Evolutionary conservation across 164 flowering plant genomes (phyloP).

Genomic region (Magnolia sinica): DNA sequence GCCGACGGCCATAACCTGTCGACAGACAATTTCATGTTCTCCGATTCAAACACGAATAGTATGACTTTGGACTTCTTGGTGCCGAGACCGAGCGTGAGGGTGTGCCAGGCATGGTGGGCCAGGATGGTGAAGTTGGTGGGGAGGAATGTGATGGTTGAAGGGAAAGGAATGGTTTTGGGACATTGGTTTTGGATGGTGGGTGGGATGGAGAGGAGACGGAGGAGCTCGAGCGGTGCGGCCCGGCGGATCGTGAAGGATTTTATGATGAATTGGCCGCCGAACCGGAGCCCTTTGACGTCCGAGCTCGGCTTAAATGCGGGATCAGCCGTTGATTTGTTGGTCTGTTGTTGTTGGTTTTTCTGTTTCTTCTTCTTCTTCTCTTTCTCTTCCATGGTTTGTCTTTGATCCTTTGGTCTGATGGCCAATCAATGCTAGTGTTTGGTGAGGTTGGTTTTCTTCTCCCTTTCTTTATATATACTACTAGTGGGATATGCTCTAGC

Average conservation of each 20-base stretch:
- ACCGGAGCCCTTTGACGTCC: constrained; percentile 75
- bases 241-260: constrained; percentile 86
- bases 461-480: background rate
- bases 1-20: constrained; percentile 80
- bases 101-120: constrained; percentile 97
- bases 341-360: constrained; percentile 32
- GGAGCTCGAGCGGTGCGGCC: constrained; percentile 59
- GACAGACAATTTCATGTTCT: constrained; percentile 38
- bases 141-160: constrained; percentile 65
- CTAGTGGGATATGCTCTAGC: background rate
- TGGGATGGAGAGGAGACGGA: constrained; percentile 56
- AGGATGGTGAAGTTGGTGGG: constrained; percentile 96
- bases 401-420: constrained; percentile 8
- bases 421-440: constrained; percentile 13
- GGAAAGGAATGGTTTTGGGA: constrained; percentile 33
- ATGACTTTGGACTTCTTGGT: constrained; percentile 88
- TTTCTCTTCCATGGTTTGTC: constrained; percentile 35
- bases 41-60: constrained; percentile 78
- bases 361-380: constrained; percentile 54
- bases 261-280: constrained; percentile 83
- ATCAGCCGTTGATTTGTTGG: constrained; percentile 34
- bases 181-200: constrained; percentile 17
- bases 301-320: constrained; percentile 61
- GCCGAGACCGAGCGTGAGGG: constrained; percentile 89
- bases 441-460: background rate